Evolutionary conservation across 1,284 basidiomycete genomes (phyloP).

Genomic region (Coniferiporia weirii): DNA sequence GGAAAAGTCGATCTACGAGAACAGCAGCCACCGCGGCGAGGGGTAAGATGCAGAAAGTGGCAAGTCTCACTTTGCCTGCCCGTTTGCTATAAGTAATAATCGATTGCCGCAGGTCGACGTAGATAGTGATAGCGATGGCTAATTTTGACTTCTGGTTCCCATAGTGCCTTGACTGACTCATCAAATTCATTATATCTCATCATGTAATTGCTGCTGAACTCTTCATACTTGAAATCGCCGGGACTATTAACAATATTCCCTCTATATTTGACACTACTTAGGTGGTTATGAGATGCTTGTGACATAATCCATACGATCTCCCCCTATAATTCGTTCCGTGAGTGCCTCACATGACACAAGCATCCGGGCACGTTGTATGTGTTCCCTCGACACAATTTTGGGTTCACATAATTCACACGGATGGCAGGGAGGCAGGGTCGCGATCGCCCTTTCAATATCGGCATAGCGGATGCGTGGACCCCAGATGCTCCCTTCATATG

Average conservation of each 20-base stretch:
- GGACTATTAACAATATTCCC: too few species aligned
- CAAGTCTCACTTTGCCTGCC: conserved; percentile 15
- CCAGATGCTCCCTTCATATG: conserved; percentile 54
- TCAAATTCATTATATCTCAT: not conserved
- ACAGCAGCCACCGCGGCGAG: conserved; percentile 55
- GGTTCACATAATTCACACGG: not conserved
- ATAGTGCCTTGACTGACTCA: not conserved
- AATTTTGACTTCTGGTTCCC: not conserved
- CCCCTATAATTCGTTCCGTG: conserved; percentile 50
- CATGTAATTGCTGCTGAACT: not conserved
- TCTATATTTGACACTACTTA: not conserved
- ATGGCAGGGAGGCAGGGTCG: not conserved
- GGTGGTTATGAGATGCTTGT: not conserved
- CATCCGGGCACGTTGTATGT: conserved; percentile 31
- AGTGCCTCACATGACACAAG: conserved; percentile 45
- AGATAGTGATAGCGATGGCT: conserved; percentile 18
- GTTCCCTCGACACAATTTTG: not conserved
- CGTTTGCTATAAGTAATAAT: not conserved
- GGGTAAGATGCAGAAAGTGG: conserved; percentile 40
- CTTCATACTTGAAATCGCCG: too few species aligned
- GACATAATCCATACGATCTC: conserved; percentile 39
- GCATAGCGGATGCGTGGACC: conserved; percentile 37
- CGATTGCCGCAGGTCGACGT: conserved; percentile 17
- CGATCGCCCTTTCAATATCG: conserved; percentile 36
- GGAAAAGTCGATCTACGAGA: conserved; percentile 40